Evolutionary conservation across 805 yeast species (phyloP).

Genomic region (Millerago galiae): DNA sequence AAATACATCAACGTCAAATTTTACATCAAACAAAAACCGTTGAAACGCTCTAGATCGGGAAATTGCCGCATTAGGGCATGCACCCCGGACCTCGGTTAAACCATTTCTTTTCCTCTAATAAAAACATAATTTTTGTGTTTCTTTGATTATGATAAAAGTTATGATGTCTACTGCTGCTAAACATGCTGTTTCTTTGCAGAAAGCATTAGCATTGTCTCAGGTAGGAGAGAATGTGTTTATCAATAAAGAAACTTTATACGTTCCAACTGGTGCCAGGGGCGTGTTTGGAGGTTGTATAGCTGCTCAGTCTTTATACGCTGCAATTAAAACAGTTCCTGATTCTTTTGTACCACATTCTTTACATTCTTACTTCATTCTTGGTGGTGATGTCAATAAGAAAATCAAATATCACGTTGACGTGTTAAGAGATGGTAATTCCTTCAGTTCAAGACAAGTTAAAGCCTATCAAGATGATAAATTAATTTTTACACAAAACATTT

Average conservation of each 20-base stretch:
- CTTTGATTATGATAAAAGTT: neutral
- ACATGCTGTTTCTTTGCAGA: slow-evolving; percentile 13
- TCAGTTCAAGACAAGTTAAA: slow-evolving; percentile 45
- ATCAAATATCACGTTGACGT: slow-evolving; percentile 48
- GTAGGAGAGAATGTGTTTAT: slow-evolving; percentile 12
- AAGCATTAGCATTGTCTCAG: slow-evolving; percentile 10
- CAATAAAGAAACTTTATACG: slow-evolving; percentile 20
- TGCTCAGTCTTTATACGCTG: slow-evolving; percentile 60
- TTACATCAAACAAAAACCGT: neutral
- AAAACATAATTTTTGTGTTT: neutral
- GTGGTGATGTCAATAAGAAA: slow-evolving; percentile 41
- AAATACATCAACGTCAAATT: too few relatives aligned
- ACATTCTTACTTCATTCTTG: slow-evolving; percentile 54
- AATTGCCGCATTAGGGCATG: neutral
- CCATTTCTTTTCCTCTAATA: too few relatives aligned
- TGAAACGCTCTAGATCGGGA: neutral
- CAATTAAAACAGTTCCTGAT: slow-evolving; percentile 43
- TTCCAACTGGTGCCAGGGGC: slow-evolving; percentile 54
- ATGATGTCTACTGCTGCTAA: slow-evolving; percentile 5
- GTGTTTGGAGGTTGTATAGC: slow-evolving; percentile 67
- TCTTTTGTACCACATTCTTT: slow-evolving; percentile 50
- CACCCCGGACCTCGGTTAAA: neutral
- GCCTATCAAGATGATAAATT: slow-evolving; percentile 48
- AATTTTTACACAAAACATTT: slow-evolving; percentile 45
- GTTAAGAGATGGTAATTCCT: slow-evolving; percentile 46